These are phyloP conservation scores for Termitomyces sp. DNA, from an alignment of 768 basidiomycete species.

Conservation along the genomic window DNA sequence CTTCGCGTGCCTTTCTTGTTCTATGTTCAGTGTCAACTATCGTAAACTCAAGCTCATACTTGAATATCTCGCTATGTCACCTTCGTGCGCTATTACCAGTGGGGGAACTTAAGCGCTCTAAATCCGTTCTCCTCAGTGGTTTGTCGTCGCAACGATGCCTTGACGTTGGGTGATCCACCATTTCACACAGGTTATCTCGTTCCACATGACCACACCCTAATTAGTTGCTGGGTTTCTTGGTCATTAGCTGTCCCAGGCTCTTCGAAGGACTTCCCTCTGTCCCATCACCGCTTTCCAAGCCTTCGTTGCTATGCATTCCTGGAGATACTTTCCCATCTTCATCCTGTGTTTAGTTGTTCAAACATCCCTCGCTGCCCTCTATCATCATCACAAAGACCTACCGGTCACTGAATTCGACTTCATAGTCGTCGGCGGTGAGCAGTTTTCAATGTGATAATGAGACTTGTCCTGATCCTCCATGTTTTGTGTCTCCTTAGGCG, in stretches of 20 bases:
- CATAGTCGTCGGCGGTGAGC: conserved; percentile 8
- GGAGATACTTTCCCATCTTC: background rate
- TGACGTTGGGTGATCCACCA: too few species aligned
- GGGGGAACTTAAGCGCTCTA: background rate
- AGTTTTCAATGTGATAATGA: background rate
- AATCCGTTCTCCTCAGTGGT: background rate
- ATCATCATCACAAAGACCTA: background rate
- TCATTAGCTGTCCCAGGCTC: too few species aligned
- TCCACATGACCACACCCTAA: background rate
- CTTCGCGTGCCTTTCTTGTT: background rate
- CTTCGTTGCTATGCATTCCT: background rate
- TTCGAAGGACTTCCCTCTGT: background rate
- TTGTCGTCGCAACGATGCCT: background rate
- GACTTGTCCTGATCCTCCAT: background rate
- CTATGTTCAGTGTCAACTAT: background rate
- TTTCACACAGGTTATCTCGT: background rate
- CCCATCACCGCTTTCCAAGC: background rate
- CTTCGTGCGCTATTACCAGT: background rate
- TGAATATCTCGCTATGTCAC: background rate
- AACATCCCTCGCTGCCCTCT: background rate
- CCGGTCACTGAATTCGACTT: conserved; percentile 2
- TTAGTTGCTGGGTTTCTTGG: background rate
- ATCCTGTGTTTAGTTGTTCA: background rate
- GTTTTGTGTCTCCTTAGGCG: background rate
- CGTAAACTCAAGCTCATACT: background rate